These are phyloP conservation scores for Chlorophyllum brunneum DNA, from an alignment of 768 basidiomycete genomes.

Conservation along the genomic window DNA sequence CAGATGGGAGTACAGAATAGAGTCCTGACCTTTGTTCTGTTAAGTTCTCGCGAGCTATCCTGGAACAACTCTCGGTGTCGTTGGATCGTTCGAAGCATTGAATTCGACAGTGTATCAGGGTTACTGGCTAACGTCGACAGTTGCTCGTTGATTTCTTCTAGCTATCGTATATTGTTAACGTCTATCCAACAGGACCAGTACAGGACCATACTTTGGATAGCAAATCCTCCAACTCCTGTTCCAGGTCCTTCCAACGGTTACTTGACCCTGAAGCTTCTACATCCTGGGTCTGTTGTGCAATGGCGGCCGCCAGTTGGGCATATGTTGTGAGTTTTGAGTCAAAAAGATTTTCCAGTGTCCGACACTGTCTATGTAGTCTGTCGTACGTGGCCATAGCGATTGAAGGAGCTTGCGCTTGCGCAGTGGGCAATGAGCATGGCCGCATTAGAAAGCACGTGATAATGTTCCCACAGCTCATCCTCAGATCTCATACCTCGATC, in stretches of 20 bases:
- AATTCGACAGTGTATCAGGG: conserved; percentile 70
- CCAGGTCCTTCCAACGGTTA: conserved; percentile 78
- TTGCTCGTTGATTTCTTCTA: conserved; percentile 84
- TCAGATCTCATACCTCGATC: neutral
- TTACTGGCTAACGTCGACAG: conserved; percentile 64
- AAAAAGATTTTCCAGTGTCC: conserved; percentile 90
- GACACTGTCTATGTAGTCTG: conserved; percentile 83
- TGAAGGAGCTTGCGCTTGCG: neutral
- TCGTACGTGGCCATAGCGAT: conserved; percentile 75
- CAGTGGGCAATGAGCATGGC: neutral
- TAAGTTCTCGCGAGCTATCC: conserved; percentile 83
- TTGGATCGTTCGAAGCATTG: conserved; percentile 86
- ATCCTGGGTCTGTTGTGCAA: conserved; percentile 52
- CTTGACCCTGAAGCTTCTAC: conserved; percentile 67
- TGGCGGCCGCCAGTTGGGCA: conserved; percentile 73
- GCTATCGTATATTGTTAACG: conserved; percentile 38
- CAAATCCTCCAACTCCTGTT: conserved; percentile 83
- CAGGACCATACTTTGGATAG: conserved; percentile 64
- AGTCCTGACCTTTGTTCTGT: conserved; percentile 70
- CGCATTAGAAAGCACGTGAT: neutral
- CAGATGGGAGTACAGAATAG: neutral
- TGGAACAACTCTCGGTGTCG: conserved; percentile 87
- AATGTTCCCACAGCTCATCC: neutral
- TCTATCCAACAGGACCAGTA: neutral
- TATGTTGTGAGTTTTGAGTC: conserved; percentile 91